These are phyloP conservation scores for Stephania yunnanensis DNA, from an alignment of 164 flowering plant genomes.

Conservation along the genomic window DNA sequence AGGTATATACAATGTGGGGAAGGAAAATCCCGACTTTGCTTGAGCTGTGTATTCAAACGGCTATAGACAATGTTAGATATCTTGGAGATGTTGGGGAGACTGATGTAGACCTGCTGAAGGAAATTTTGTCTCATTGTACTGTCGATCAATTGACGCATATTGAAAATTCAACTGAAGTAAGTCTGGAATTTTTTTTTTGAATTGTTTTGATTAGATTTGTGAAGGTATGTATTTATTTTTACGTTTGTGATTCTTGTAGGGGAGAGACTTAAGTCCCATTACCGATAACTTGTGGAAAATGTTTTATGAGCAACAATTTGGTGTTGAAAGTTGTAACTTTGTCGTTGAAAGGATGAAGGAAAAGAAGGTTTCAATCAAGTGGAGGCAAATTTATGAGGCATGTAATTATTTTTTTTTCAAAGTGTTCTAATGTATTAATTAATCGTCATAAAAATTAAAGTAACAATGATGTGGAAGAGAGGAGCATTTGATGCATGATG, in stretches of 20 bases:
- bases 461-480: neutral
- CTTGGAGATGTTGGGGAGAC: slow-evolving; percentile 89
- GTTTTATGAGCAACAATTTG: slow-evolving; percentile 56
- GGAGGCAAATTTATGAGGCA: slow-evolving; percentile 71
- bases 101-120: slow-evolving; percentile 58
- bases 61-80: slow-evolving; percentile 67
- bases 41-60: slow-evolving; percentile 58
- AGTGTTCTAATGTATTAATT: too few relatives aligned
- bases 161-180: slow-evolving; percentile 62
- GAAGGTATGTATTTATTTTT: neutral
- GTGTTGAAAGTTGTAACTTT: slow-evolving; percentile 23
- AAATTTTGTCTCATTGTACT: slow-evolving; percentile 77
- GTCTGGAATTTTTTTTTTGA: slow-evolving; percentile 8
- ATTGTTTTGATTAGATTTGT: neutral
- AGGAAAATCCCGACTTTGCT: slow-evolving; percentile 54
- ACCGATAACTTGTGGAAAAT: slow-evolving; percentile 74
- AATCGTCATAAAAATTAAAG: neutral
- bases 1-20: slow-evolving; percentile 12
- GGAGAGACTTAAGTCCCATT: slow-evolving; percentile 68
- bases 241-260: slow-evolving; percentile 35
- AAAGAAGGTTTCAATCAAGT: slow-evolving; percentile 38
- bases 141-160: slow-evolving; percentile 73
- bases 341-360: slow-evolving; percentile 50
- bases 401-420: slow-evolving; percentile 8
- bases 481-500: neutral